Evolutionary conservation across 192 early-diverging fungal genomes (phyloP).

Genomic region (Podila verticillata): DNA sequence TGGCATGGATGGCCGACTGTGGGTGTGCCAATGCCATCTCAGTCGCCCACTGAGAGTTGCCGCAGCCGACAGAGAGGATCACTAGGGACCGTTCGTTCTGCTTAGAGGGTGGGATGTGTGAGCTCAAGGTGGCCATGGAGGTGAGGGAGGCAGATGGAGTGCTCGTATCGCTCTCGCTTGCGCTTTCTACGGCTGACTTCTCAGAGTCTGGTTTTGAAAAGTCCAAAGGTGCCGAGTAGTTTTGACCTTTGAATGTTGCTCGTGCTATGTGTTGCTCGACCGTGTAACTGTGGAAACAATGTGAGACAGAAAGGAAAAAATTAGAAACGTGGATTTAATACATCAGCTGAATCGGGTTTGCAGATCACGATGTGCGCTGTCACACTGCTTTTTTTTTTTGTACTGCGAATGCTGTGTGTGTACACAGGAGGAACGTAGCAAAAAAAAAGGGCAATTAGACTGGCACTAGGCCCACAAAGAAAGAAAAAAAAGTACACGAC

Average conservation of each 20-base stretch:
- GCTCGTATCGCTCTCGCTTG: not conserved
- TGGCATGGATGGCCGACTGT: slow-evolving; percentile 46
- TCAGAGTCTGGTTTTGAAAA: slow-evolving; percentile 23
- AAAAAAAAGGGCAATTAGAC: not conserved
- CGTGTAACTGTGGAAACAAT: slow-evolving; percentile 25
- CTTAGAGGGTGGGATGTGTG: slow-evolving; percentile 2
- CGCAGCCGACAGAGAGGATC: slow-evolving; percentile 45
- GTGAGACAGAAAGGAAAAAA: not conserved
- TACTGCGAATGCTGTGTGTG: not conserved
- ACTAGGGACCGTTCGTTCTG: slow-evolving; percentile 37
- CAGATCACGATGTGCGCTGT: not conserved
- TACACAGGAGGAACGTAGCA: not conserved
- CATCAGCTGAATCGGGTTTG: no score
- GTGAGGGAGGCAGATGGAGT: not conserved
- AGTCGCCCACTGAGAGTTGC: slow-evolving; percentile 47
- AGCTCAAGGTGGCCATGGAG: slow-evolving; percentile 2
- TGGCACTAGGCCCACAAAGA: not conserved
- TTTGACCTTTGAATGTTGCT: slow-evolving; percentile 40
- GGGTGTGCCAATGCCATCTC: slow-evolving; percentile 49
- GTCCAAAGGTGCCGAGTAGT: slow-evolving; percentile 51
- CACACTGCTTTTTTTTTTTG: not conserved
- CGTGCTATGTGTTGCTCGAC: slow-evolving; percentile 42
- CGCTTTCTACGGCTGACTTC: not conserved
- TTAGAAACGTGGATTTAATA: slow-evolving; percentile 41
- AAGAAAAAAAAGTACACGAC: not conserved